Evolutionary conservation across 169 alveolate species (phyloP).

Genomic region (Plasmodium cynomolgi): DNA sequence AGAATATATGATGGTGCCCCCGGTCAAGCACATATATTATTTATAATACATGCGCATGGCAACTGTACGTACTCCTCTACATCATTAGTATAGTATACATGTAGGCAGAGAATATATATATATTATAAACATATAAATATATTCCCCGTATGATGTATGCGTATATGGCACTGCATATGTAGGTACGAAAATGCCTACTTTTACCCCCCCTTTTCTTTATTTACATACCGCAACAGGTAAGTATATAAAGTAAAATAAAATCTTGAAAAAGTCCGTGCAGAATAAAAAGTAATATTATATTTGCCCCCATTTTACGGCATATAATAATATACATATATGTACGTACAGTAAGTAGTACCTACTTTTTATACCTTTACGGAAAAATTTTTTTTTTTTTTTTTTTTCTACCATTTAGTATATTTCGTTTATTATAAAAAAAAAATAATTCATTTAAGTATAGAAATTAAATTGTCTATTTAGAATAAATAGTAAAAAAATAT

Average conservation of each 20-base stretch:
- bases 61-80: not conserved
- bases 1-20: not conserved
- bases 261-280: not conserved
- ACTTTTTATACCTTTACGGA: not conserved
- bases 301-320: not conserved
- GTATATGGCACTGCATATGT: not conserved
- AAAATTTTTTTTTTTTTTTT: not conserved
- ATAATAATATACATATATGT: not conserved
- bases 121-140: not conserved
- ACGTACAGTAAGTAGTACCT: constrained; percentile 1
- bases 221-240: not conserved
- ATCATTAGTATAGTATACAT: not conserved
- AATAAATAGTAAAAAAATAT: not conserved
- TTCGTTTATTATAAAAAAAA: not conserved
- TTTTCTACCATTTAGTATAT: not conserved
- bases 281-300: not conserved
- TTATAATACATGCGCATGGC: not conserved
- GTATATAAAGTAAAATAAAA: not conserved
- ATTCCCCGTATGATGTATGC: not conserved
- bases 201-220: not conserved
- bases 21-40: not conserved
- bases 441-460: not conserved
- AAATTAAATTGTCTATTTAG: not conserved
- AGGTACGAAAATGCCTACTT: not conserved
- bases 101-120: not conserved